Conservation (phyloP, 768 basidiomycete species). For the Coprinellus aureogranulatus region DNA sequence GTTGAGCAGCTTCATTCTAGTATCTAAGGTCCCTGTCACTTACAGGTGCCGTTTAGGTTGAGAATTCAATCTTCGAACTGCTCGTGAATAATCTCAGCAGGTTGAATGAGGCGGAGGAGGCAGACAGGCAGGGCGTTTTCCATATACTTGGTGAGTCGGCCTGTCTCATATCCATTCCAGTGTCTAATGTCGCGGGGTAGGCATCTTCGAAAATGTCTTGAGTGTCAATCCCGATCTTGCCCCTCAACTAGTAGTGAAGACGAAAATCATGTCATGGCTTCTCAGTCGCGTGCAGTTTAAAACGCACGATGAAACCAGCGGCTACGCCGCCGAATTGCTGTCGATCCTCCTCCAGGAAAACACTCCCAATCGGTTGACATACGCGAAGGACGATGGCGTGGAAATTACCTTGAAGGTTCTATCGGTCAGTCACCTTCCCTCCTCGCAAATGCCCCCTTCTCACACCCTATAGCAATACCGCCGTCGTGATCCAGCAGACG, state of each 20-base stretch:
- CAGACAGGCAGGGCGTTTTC: constrained; percentile 89
- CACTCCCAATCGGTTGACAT: constrained; percentile 60
- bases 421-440: constrained; percentile 55
- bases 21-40: background rate
- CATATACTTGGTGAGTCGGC: constrained; percentile 72
- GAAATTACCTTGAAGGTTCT: constrained; percentile 73
- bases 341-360: constrained; percentile 84
- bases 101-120: constrained; percentile 87
- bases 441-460: constrained; percentile 1
- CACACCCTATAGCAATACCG: constrained; percentile 71
- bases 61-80: constrained; percentile 81
- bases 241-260: constrained; percentile 66
- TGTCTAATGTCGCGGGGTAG: constrained; percentile 31
- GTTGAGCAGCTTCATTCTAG: constrained; percentile 23
- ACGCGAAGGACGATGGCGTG: constrained; percentile 75
- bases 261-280: constrained; percentile 76
- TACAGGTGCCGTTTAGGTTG: constrained; percentile 48
- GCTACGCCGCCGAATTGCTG: constrained; percentile 92
- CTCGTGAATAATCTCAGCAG: constrained; percentile 86
- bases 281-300: constrained; percentile 71
- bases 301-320: constrained; percentile 83
- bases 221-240: constrained; percentile 81
- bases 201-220: constrained; percentile 90
- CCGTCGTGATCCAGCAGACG: constrained; percentile 74
- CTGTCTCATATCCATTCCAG: background rate